These are phyloP conservation scores for Leccinellum rugosiceps DNA, from an alignment of 768 basidiomycete species.

Conservation along the genomic window DNA sequence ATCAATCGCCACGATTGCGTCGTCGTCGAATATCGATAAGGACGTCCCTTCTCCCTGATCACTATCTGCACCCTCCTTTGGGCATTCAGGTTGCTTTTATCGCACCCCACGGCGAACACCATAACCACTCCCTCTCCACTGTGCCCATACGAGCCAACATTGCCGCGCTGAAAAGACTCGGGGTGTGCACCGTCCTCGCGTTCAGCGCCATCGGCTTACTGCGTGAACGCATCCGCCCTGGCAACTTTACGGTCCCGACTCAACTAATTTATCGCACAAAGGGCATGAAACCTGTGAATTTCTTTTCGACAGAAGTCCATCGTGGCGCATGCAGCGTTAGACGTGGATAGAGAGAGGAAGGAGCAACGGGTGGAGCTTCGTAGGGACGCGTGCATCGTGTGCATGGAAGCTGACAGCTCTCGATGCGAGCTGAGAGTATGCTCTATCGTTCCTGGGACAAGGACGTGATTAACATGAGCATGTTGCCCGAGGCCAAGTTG, in stretches of 20 bases:
- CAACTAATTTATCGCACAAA: conserved; percentile 98
- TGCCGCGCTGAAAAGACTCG: conserved; percentile 89
- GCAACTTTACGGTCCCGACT: conserved; percentile 81
- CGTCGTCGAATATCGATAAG: conserved; percentile 71
- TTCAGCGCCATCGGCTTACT: conserved; percentile 96
- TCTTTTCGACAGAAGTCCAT: conserved; percentile 79
- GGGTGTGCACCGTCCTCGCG: conserved; percentile 84
- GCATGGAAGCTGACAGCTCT: no score
- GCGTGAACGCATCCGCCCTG: conserved; percentile 88
- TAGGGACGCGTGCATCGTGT: no score
- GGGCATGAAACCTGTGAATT: conserved; percentile 80
- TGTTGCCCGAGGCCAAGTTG: conserved; percentile 89
- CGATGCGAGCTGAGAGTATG: conserved; percentile 88
- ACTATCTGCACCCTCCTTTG: conserved; percentile 87
- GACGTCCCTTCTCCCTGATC: conserved; percentile 85
- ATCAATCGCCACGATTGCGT: neutral
- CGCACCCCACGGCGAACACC: conserved; percentile 86
- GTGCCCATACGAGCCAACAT: conserved; percentile 91
- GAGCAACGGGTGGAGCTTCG: conserved; percentile 60
- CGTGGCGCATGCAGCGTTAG: conserved; percentile 92
- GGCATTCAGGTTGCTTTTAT: conserved; percentile 84
- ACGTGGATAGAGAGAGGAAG: conserved; percentile 31
- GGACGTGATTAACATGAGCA: conserved; percentile 96
- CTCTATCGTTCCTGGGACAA: conserved; percentile 93
- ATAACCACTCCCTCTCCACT: no score